phyloP scores from a whole-genome alignment of 305 asterid genomes.

The Caryopteris hybrid region DNA sequence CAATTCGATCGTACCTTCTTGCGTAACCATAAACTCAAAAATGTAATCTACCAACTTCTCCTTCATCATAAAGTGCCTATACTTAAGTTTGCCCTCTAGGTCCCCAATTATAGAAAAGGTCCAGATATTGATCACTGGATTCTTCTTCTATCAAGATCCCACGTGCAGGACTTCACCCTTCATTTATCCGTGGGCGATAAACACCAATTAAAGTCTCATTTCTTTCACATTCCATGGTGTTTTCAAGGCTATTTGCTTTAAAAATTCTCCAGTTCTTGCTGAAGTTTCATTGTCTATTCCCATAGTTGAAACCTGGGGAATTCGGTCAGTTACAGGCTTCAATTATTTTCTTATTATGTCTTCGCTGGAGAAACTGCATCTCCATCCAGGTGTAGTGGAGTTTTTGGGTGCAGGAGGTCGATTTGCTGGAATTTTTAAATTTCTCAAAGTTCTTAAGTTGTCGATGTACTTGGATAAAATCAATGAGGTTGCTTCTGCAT shows the following conservation, averaged over 20 bases:
- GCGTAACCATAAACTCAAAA: too few relatives aligned
- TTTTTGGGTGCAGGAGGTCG: not conserved
- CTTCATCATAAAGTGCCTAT: conserved; percentile 4
- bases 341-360: not conserved
- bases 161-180: conserved; percentile 7
- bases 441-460: conserved; percentile 1
- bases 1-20: too few relatives aligned
- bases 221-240: not conserved
- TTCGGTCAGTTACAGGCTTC: not conserved
- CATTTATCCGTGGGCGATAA: not conserved
- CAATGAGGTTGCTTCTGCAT: conserved; percentile 11
- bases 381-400: not conserved
- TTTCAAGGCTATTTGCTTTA: conserved; percentile 10
- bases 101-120: not conserved
- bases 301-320: not conserved
- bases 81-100: not conserved
- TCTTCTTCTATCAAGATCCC: not conserved
- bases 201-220: not conserved
- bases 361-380: conserved; percentile 9
- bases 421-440: not conserved
- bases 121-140: conserved; percentile 2
- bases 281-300: not conserved
- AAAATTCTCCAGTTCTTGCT: conserved; percentile 6
- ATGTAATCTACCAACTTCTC: not conserved
- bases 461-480: conserved; percentile 4